These are phyloP conservation scores for Monilinia fructigena DNA, from an alignment of 2,329 filamentous ascomycete species.

Conservation along the genomic window DNA sequence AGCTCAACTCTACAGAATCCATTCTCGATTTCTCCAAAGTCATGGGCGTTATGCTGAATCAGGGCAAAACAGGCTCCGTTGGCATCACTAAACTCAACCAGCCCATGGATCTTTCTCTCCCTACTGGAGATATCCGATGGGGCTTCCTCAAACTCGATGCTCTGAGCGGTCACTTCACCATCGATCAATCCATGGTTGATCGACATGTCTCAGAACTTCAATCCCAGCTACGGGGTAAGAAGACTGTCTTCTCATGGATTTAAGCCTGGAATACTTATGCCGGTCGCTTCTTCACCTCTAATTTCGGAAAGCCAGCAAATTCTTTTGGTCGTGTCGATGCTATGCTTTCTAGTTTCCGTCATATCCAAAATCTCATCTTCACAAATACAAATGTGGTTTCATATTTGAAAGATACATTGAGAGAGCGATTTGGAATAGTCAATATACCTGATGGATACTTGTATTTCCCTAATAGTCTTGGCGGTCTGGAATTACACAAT, in stretches of 20 bases:
- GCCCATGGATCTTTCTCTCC: conserved; percentile 42
- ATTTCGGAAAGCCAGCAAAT: conserved; percentile 55
- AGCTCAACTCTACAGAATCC: conserved; percentile 54
- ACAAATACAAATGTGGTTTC: conserved; percentile 45
- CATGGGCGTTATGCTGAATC: conserved; percentile 58
- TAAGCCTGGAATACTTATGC: conserved; percentile 61
- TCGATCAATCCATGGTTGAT: conserved; percentile 55
- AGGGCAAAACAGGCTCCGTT: conserved; percentile 56
- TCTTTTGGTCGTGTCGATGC: conserved; percentile 56
- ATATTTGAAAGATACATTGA: conserved; percentile 50
- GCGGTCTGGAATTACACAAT: conserved; percentile 45
- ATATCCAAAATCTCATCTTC: conserved; percentile 54
- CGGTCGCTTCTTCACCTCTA: conserved; percentile 55
- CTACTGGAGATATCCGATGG: conserved; percentile 55
- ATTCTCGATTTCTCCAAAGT: conserved; percentile 54
- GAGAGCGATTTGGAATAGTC: conserved; percentile 47
- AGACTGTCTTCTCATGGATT: conserved; percentile 56
- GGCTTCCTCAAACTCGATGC: conserved; percentile 57
- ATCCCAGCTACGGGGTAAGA: conserved; percentile 51
- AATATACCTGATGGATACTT: conserved; percentile 46
- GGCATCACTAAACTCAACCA: conserved; percentile 37
- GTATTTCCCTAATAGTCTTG: conserved; percentile 44
- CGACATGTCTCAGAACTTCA: conserved; percentile 56
- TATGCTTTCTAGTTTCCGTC: conserved; percentile 51
- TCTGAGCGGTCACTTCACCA: conserved; percentile 50